Conservation (phyloP, 75 land plant species). For the Chamaecyparis obtusa region DNA sequence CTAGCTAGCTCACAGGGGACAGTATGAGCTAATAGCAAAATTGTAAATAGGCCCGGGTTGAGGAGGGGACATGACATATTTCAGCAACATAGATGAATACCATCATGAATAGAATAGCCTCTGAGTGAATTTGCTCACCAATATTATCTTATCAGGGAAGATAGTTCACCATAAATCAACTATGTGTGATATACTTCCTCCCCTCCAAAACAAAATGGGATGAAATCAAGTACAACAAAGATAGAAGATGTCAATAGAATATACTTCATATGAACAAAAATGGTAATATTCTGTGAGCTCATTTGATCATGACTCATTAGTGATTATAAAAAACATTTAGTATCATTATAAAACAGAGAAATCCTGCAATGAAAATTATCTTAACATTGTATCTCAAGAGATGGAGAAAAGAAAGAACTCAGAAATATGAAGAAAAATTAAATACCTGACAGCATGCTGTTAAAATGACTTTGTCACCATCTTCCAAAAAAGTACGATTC, state of each 20-base stretch:
- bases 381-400: not conserved
- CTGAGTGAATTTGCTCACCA: no score
- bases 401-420: not conserved
- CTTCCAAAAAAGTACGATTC: conserved; percentile 66
- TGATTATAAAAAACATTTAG: not conserved
- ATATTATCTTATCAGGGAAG: no score
- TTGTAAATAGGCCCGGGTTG: no score
- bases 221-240: not conserved
- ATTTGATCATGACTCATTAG: not conserved
- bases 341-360: not conserved
- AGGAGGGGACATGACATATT: no score
- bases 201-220: not conserved
- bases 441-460: conserved; percentile 75
- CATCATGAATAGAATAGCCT: no score
- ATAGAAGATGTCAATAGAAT: not conserved
- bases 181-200: not conserved
- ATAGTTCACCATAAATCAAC: no score
- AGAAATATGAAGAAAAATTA: not conserved
- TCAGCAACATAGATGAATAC: no score
- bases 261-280: not conserved
- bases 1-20: no score
- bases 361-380: not conserved
- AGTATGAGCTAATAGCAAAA: no score
- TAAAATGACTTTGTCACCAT: conserved; percentile 91
- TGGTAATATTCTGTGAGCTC: not conserved